These are phyloP conservation scores for Leccinum pellstonianum DNA, from an alignment of 768 basidiomycete species.

Conservation along the genomic window DNA sequence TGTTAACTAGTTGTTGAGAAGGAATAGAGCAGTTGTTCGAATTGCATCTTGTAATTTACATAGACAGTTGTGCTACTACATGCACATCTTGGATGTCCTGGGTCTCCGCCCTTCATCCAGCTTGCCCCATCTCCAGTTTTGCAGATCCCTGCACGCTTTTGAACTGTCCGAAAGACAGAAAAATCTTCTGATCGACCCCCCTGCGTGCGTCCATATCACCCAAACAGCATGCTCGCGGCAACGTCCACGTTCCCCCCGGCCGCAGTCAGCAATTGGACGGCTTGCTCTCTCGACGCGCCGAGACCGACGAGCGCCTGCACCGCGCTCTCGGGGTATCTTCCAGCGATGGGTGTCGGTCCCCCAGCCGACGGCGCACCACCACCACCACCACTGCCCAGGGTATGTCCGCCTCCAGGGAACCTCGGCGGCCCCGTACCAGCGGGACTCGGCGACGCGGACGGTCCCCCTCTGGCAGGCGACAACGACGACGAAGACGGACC, in stretches of 20 bases:
- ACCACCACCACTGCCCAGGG: constrained; percentile 42
- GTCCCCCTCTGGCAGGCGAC: constrained; percentile 3
- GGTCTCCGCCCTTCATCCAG: not conserved
- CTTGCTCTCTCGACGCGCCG: constrained; percentile 74
- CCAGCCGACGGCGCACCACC: not conserved
- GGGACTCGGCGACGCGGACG: constrained; percentile 38
- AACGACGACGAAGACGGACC: constrained; percentile 2
- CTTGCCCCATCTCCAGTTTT: not conserved
- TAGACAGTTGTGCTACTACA: not conserved
- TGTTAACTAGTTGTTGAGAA: not conserved
- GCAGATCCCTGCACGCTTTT: not conserved
- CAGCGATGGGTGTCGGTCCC: constrained; percentile 42
- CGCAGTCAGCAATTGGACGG: constrained; percentile 72
- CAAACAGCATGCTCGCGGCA: constrained; percentile 86
- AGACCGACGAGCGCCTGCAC: constrained; percentile 71
- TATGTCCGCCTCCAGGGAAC: constrained; percentile 72
- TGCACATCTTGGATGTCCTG: not conserved
- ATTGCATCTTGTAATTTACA: not conserved
- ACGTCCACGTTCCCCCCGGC: constrained; percentile 85
- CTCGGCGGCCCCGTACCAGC: constrained; percentile 30
- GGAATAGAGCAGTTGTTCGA: not conserved
- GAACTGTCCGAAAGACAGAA: not conserved
- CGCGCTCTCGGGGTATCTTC: constrained; percentile 54
- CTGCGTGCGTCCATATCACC: constrained; percentile 7
- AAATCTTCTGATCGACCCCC: not conserved